A percentile compares a stretch with the other conserved stretches of the same genome.
phyloP scores from a whole-genome alignment of 345 rosid species.

The Bretschneidera sinensis region DNA sequence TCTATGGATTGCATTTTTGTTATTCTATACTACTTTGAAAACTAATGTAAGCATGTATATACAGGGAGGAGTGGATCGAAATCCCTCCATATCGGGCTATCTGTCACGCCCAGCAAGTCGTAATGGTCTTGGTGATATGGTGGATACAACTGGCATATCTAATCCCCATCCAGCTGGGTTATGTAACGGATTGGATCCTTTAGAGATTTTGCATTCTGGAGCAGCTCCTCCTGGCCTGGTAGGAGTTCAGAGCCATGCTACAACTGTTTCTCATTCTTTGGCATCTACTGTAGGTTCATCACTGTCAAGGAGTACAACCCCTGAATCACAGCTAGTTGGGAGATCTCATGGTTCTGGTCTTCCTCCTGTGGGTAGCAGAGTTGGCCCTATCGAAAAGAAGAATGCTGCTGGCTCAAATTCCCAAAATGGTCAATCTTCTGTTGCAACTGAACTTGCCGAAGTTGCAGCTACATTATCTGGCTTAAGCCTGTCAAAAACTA shows the following conservation, averaged over 20 bases:
- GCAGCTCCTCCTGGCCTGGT: constrained; percentile 35
- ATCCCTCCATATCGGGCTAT: constrained; percentile 47
- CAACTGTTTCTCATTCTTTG: constrained; percentile 32
- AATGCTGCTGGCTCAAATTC: constrained; percentile 32
- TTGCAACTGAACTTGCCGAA: constrained; percentile 45
- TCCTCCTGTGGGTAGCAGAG: constrained; percentile 65
- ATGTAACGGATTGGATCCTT: constrained; percentile 38
- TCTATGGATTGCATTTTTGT: too few species aligned
- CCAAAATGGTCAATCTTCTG: constrained; percentile 42
- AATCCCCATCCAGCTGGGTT: constrained; percentile 35
- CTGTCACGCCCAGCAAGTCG: constrained; percentile 64
- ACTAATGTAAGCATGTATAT: constrained; percentile 20
- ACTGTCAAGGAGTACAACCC: constrained; percentile 61
- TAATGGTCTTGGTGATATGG: constrained; percentile 56
- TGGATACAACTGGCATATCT: constrained; percentile 34
- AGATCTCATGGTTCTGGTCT: constrained; percentile 53
- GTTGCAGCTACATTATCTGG: constrained; percentile 54
- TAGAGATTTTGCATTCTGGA: constrained; percentile 43
- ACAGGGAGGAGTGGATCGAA: constrained; percentile 73
- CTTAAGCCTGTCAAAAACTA: constrained; percentile 43
- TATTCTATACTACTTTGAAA: not conserved
- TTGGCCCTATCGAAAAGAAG: constrained; percentile 47
- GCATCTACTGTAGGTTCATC: constrained; percentile 56
- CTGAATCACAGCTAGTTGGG: constrained; percentile 57
- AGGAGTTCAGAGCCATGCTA: constrained; percentile 32